A percentile compares a stretch with the other conserved stretches of the same genome.
phyloP scores from a whole-genome alignment of 495 filamentous ascomycete species.

The Aspergillus cristatus region DNA sequence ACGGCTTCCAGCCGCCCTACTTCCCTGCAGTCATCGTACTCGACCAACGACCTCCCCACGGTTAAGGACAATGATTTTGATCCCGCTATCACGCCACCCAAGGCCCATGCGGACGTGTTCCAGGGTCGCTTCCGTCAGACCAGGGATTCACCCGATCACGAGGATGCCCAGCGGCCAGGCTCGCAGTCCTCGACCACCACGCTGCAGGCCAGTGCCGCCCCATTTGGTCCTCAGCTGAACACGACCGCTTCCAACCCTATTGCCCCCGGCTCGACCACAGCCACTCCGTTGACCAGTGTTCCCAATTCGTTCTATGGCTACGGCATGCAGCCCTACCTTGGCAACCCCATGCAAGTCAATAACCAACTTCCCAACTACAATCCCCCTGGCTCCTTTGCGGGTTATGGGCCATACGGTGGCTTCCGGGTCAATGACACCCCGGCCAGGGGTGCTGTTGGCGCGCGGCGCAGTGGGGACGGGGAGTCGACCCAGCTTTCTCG shows the following conservation, averaged over 20 bases:
- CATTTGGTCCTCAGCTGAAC: slow-evolving; percentile 48
- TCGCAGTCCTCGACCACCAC: slow-evolving; percentile 51
- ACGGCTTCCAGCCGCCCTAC: slow-evolving; percentile 23
- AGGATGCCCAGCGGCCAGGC: slow-evolving; percentile 25
- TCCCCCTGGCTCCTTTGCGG: slow-evolving; percentile 15
- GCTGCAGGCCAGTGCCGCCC: slow-evolving; percentile 68
- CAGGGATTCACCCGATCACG: slow-evolving; percentile 51
- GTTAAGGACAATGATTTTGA: slow-evolving; percentile 52
- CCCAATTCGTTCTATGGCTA: slow-evolving; percentile 26
- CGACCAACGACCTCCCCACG: slow-evolving; percentile 83
- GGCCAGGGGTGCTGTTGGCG: slow-evolving; percentile 13
- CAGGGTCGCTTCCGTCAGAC: slow-evolving; percentile 73
- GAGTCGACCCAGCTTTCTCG: slow-evolving; percentile 43
- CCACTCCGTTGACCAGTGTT: slow-evolving; percentile 16
- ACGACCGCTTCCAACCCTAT: slow-evolving; percentile 9
- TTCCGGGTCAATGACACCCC: slow-evolving; percentile 27
- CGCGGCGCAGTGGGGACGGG: slow-evolving; percentile 24
- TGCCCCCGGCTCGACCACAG: slow-evolving; percentile 8
- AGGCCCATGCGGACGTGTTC: slow-evolving; percentile 63
- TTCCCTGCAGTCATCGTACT: slow-evolving; percentile 72
- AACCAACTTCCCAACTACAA: slow-evolving; percentile 20
- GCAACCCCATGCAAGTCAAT: slow-evolving; percentile 16
- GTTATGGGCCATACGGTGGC: slow-evolving; percentile 21
- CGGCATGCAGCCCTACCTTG: slow-evolving; percentile 24
- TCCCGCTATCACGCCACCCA: slow-evolving; percentile 46